Evolutionary conservation across 31 red algal species (phyloP), one percentile per base, ranked within the genome.

Genomic region (Odonthalia washingtoniensis): DNA sequence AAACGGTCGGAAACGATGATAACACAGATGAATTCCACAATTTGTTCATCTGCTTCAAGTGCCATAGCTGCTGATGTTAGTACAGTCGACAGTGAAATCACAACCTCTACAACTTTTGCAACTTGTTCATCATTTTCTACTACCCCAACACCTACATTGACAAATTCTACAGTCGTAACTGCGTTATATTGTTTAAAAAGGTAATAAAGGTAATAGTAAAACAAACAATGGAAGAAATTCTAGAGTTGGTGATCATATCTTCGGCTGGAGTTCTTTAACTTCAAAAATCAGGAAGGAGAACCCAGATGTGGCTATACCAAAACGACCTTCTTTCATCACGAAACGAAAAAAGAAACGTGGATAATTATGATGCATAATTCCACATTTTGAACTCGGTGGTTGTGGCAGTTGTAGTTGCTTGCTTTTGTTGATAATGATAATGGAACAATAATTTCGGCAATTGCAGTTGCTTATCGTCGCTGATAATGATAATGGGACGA

Each of bases 21-120:
- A 89, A 93, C 42, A 77, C 81, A 43, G 68, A 77, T 52, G 90
- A 89, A 41, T 96, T 89, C 90, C 44, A 80, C 9, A 87, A 93
- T 64, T 89, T 89, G 4, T 93, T 93, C 46, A 77, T 96, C 5
- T 45, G 88, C 73, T 61, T 89, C 2, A 90, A 90, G 36, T 96
- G 94, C 90, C 90, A 96, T 38, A 80, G 78, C 0, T 84, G 63
- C 72, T 89, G 16, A 62, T 43, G 4, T 53, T 74, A 35, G 39
- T 76, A 2, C 70, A 84, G n/a, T 70, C 72, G 32, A 32, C 49
- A 3, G 42, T 45, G 33, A 77, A 84, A 18, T 57, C 46, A 18
- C 37, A 69, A 46, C 49, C 21, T 21, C 49, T 21, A 14, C 9
- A 9, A 14, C 49, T 21, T 57, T 14, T 14, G 49, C 12, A 57